A percentile compares a stretch with the other conserved stretches of the same genome.
Conservation (phyloP, 768 basidiomycete genomes). For the Sutorius australiensis region DNA sequence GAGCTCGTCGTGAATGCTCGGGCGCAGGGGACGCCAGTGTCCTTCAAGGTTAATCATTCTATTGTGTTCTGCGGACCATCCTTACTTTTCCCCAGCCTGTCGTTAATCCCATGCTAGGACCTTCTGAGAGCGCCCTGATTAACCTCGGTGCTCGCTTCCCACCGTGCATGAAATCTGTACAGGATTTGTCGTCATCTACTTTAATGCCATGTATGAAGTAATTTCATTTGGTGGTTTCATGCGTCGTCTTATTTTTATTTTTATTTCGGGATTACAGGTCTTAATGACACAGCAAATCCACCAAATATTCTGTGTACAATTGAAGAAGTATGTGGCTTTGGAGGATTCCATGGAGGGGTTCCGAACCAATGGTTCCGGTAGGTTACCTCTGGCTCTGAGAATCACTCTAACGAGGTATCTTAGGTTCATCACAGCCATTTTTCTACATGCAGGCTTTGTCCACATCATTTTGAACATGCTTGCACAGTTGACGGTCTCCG, state of each 20-base stretch:
- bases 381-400: conserved; percentile 38
- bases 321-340: conserved; percentile 85
- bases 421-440: conserved; percentile 85
- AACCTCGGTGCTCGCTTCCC: conserved; percentile 89
- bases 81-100: conserved; percentile 49
- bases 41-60: conserved; percentile 62
- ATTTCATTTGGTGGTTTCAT: conserved; percentile 3
- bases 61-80: background rate
- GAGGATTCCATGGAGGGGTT: conserved; percentile 50
- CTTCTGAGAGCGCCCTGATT: conserved; percentile 78
- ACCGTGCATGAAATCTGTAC: conserved; percentile 82
- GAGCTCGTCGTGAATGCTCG: conserved; percentile 75
- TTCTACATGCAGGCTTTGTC: conserved; percentile 94
- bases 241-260: conserved; percentile 1
- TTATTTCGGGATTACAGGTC: conserved; percentile 39
- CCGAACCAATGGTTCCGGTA: conserved; percentile 60
- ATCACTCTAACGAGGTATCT: conserved; percentile 28
- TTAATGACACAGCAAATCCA: conserved; percentile 84
- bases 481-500: conserved; percentile 76
- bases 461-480: conserved; percentile 89
- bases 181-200: conserved; percentile 50
- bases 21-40: conserved; percentile 79
- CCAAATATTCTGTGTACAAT: conserved; percentile 66
- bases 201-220: conserved; percentile 53
- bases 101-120: conserved; percentile 90